phyloP scores from a whole-genome alignment of 805 yeast species.

The Lipomyces starkeyi region DNA sequence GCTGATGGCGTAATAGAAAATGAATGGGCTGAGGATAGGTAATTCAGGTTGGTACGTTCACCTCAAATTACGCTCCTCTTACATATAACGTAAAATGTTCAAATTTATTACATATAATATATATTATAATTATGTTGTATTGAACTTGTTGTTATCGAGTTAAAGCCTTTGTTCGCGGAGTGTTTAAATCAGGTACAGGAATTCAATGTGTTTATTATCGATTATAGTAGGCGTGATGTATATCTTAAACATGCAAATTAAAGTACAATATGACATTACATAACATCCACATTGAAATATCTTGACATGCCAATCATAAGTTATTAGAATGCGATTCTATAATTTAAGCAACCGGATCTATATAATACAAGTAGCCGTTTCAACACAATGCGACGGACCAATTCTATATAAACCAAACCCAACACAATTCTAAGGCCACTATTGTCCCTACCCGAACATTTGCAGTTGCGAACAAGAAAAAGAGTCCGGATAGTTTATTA shows the following conservation, averaged over 20 bases:
- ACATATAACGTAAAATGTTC: not conserved
- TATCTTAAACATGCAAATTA: not conserved
- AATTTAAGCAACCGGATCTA: not conserved
- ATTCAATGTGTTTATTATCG: not conserved
- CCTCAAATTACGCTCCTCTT: not conserved
- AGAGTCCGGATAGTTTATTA: not conserved
- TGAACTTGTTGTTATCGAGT: not conserved
- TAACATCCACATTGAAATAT: not conserved
- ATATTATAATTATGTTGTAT: too few relatives aligned
- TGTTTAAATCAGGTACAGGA: not conserved
- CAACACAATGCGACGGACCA: not conserved
- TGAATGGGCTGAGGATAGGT: conserved; percentile 55
- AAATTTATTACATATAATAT: too few relatives aligned
- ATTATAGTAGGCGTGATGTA: not conserved
- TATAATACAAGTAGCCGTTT: not conserved
- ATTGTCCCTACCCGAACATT: not conserved
- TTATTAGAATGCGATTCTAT: not conserved
- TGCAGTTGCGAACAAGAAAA: not conserved
- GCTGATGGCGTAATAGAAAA: conserved; percentile 40
- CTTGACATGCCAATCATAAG: not conserved
- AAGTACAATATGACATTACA: not conserved
- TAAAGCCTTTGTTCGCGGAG: not conserved
- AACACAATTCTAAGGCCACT: not conserved
- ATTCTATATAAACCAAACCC: not conserved
- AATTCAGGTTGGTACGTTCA: not conserved